Evolutionary conservation across 192 early-diverging fungal species (phyloP), one percentile per base, ranked within the genome.

Genomic region (Umbelopsis ramanniana): DNA sequence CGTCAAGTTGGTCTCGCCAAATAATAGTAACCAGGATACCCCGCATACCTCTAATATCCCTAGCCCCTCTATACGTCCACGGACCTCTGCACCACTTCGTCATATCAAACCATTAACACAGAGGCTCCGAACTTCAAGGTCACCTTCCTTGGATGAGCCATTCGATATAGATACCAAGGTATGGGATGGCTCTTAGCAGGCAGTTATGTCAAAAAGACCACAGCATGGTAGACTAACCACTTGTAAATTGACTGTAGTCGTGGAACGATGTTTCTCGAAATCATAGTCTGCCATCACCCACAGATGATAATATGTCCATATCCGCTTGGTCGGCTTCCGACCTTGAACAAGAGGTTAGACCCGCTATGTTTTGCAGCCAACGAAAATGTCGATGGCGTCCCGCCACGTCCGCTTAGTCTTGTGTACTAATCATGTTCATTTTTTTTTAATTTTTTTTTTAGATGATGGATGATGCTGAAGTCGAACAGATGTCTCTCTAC

Each of bases 401-500:
- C 40, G 6, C 40, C 6, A 43, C 11, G 40, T 43, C 40, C 8
- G 6, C 40, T 43, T n/a, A n/a, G 8, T 40, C 38, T 8, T 43
- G 40, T 43, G 40, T 43, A 43, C 40, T 43, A 43, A 17, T 50
- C 46, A 50, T 2, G n/a, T 1, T 11, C 57, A 29, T 12, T 17
- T 5, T n/a, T 37, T 19, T 15, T n/a, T n/a, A n/a, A n/a, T n/a
- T n/a, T n/a, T 11, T 33, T 66, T 33, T 11, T 23, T 47, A 72
- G 71, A 47, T 66, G 37, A 48, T 35, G 43, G 75, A 73, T 22
- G 75, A 77, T 37, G 57, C 74, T 26, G 69, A 52, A 48, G 71
- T 60, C 26, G 57, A 63, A 22, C 69, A 71, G 72, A 63, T 77
- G 46, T 55, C 73, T 23, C 46, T 74, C 45, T 76, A 76, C 52